phyloP scores from a whole-genome alignment of 805 yeast species.

The Myxozyma melibiosi region DNA sequence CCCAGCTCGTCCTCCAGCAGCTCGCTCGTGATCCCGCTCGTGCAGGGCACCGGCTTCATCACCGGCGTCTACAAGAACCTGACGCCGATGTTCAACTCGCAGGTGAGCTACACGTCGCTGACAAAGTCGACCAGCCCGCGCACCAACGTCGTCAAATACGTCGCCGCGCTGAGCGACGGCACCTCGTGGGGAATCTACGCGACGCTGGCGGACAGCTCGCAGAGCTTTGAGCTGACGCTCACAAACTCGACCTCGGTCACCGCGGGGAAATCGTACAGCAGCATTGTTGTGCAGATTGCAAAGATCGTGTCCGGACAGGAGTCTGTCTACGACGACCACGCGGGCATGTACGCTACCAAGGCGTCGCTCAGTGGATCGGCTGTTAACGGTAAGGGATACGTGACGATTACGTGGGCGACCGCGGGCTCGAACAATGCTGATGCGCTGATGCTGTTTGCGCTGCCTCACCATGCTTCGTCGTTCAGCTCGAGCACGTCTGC shows the following conservation, averaged over 20 bases:
- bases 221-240: constrained; percentile 35
- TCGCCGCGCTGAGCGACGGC: constrained; percentile 56
- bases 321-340: constrained; percentile 56
- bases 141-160: constrained; percentile 55
- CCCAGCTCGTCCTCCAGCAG: constrained; percentile 14
- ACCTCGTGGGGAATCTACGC: constrained; percentile 71
- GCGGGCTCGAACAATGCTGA: constrained; percentile 48
- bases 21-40: constrained; percentile 46
- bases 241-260: constrained; percentile 46
- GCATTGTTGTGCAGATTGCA: constrained; percentile 61
- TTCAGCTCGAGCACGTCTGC: constrained; percentile 39
- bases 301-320: constrained; percentile 49
- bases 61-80: constrained; percentile 50
- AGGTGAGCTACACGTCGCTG: constrained; percentile 62
- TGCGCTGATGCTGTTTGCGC: constrained; percentile 56
- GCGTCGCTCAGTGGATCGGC: constrained; percentile 49
- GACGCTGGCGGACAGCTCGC: constrained; percentile 41
- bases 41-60: constrained; percentile 63
- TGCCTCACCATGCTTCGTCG: constrained; percentile 64
- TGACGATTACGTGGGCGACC: constrained; percentile 17
- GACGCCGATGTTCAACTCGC: constrained; percentile 36
- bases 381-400: constrained; percentile 13
- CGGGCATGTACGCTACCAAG: constrained; percentile 61
- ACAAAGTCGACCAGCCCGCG: constrained; percentile 46
- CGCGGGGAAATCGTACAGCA: constrained; percentile 50